Conservation (phyloP, 2,329 filamentous ascomycete species). For the Colletotrichum sp. region DNA sequence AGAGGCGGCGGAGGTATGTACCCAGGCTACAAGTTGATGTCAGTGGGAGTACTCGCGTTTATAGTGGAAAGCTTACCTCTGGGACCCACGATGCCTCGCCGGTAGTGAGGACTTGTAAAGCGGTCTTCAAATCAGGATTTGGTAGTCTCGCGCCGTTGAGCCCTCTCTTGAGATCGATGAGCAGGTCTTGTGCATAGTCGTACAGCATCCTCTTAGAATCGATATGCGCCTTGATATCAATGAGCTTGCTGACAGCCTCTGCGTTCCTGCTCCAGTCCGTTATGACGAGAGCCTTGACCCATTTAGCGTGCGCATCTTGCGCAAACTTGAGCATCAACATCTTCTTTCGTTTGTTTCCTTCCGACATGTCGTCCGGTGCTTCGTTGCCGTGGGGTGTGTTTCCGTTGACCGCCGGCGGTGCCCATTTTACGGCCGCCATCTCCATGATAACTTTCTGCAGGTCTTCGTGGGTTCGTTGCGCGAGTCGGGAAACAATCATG, state of each 20-base stretch:
- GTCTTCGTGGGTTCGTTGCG: constrained; percentile 83
- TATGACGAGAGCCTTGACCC: constrained; percentile 91
- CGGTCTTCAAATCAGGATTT: constrained; percentile 90
- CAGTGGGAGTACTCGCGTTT: background rate
- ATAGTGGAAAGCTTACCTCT: constrained; percentile 59
- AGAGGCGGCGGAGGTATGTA: constrained; percentile 79
- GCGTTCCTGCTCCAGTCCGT: constrained; percentile 87
- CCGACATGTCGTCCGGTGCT: constrained; percentile 59
- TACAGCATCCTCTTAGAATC: constrained; percentile 67
- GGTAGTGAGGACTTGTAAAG: constrained; percentile 81
- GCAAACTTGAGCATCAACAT: constrained; percentile 76
- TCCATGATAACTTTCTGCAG: constrained; percentile 73
- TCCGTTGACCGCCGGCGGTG: constrained; percentile 55
- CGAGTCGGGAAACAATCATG: constrained; percentile 76
- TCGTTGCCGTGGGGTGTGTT: constrained; percentile 44
- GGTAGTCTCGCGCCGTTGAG: constrained; percentile 77
- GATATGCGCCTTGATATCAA: constrained; percentile 83
- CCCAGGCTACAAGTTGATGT: constrained; percentile 56
- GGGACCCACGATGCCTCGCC: constrained; percentile 81
- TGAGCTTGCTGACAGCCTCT: constrained; percentile 81
- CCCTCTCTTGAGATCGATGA: constrained; percentile 76
- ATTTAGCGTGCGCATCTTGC: constrained; percentile 80
- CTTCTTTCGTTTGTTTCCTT: constrained; percentile 79
- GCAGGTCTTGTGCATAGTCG: constrained; percentile 61
- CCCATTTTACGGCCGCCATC: constrained; percentile 71